Base-by-base conservation (phyloP, 2,329 filamentous ascomycete genomes). In the Trichoderma sp. region DNA sequence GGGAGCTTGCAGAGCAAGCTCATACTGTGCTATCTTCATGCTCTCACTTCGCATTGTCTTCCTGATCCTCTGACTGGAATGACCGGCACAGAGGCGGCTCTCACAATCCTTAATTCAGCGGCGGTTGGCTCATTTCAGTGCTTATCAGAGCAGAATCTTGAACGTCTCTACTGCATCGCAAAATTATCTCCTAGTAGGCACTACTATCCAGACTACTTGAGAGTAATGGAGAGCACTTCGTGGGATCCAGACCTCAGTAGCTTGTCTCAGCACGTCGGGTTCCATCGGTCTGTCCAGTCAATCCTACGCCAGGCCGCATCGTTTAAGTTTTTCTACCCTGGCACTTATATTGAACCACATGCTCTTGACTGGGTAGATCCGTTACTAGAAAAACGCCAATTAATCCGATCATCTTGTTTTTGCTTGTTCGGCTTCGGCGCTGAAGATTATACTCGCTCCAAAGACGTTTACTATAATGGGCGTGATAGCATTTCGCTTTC, bases 61-160 rank as follows among this genome's bases (percentile, higher is more conserved):
- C 82, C 83, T 0, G 87, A 89, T 71, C 77, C 76, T 0, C 77
- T 89, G 0, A 86, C 83, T 0, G 57, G 72, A 0, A 75, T 76
- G 5, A 89, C 86, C 0, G 88, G 88, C 0, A 87, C 85, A 0
- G 87, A 89, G 71, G 75, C 84, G 53, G 85, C 86, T 0, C 72
- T 89, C 0, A 71, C 73, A 0, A 85, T 87, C 0, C 74, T 90
- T 0, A 55, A 69, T 0, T 86, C 84, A 0, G 85, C 84, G 0
- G 79, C 84, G 0, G 76, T 87, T 0, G 73, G 76, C n/a, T 89
- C 87, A 0, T 84, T 58, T 24, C 31, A 59, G 16, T 49, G 13
- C 29, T 60, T 68, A 27, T 58, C 68, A 14, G 47, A 70, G 13
- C 31, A 70, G 8, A 52, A 49, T 7, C 35, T 71, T 40, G 27